Base-by-base conservation (phyloP, 1,139 yeast genomes). In the Wickerhamiella infanticola region DNA sequence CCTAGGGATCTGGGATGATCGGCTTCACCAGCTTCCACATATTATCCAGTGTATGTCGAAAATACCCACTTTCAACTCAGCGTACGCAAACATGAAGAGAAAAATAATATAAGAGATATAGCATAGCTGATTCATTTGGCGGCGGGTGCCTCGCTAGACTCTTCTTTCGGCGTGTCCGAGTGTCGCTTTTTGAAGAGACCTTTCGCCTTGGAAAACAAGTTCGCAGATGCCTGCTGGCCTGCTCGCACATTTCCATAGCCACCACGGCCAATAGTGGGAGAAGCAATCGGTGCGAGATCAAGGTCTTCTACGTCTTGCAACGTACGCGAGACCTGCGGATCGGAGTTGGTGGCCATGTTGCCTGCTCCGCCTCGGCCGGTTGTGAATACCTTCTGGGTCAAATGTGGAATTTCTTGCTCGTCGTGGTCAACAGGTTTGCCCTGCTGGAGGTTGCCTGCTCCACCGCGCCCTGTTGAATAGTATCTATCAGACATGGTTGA, bases 281-380 rank as follows among this genome's bases (percentile, higher is more conserved):
- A 55, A 13, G 55, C 47, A 8, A 50, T 44, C 4, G 60, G 59
- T n/a, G 61, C 47, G 8, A 55, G 45, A 5, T 53, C 54, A 4
- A 53, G 58, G 3, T 65, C 73, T 45, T 78, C 86, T 3, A 80
- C 86, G 55, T 80, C 90, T 61, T 81, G 90, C 13, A 81, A 70
- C 53, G 69, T 72, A 49, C 90, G 68, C 3, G 85, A 72, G 45
- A 75, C 58, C 46, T 71, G 70, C 1, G 82, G 77, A 58, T 80
- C 79, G 41, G 69, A 70, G 60, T 81, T 81, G 51, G 52, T 70
- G 46, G 78, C 66, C 84, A 81, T 81, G 58, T 81, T 81, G 4
- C 93, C 93, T 43, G 75, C 79, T 1, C 93, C 93, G 7, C 93
- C 93, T 54, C 93, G 70, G 31, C 93, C 93, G 2, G 90, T 81